These are phyloP conservation scores for Mikania micrantha DNA, from an alignment of 129 eudicot species.

Conservation along the genomic window DNA sequence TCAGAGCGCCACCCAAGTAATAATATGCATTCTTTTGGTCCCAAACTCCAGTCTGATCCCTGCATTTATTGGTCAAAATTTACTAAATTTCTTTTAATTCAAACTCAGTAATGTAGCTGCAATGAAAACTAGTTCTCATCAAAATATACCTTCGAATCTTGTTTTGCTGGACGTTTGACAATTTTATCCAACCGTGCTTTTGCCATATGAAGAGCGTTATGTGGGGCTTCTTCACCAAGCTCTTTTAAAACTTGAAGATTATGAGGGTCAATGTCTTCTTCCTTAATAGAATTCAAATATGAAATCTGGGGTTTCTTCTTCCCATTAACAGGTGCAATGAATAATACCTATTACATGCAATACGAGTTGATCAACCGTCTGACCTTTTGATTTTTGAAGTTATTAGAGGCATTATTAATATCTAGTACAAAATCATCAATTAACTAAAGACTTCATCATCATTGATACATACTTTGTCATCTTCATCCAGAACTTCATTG, in stretches of 20 bases:
- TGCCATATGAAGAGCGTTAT: conserved; percentile 36
- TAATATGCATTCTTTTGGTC: conserved; percentile 80
- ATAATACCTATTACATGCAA: conserved; percentile 46
- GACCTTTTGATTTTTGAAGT: not conserved
- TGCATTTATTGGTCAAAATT: conserved; percentile 22
- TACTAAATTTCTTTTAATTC: not conserved
- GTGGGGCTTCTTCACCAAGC: conserved; percentile 31
- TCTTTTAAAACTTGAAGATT: conserved; percentile 29
- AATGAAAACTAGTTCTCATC: not conserved
- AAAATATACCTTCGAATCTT: conserved; percentile 69
- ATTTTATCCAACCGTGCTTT: conserved; percentile 50
- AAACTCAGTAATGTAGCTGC: not conserved
- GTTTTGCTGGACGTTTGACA: conserved; percentile 55
- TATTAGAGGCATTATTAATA: not conserved
- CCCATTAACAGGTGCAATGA: conserved; percentile 76
- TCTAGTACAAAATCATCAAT: not conserved
- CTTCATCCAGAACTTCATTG: conserved; percentile 62
- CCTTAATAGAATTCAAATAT: conserved; percentile 31
- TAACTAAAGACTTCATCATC: not conserved
- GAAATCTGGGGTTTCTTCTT: conserved; percentile 50
- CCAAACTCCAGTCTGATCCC: conserved; percentile 75
- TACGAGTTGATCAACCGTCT: conserved; percentile 1
- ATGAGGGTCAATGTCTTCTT: conserved; percentile 35
- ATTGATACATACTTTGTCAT: conserved; percentile 65
- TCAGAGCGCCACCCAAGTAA: conserved; percentile 96